A percentile compares a stretch with the other conserved stretches of the same genome.
These are phyloP conservation scores for Chalciporus sp. DNA, from an alignment of 1,284 basidiomycete genomes.

Conservation along the genomic window DNA sequence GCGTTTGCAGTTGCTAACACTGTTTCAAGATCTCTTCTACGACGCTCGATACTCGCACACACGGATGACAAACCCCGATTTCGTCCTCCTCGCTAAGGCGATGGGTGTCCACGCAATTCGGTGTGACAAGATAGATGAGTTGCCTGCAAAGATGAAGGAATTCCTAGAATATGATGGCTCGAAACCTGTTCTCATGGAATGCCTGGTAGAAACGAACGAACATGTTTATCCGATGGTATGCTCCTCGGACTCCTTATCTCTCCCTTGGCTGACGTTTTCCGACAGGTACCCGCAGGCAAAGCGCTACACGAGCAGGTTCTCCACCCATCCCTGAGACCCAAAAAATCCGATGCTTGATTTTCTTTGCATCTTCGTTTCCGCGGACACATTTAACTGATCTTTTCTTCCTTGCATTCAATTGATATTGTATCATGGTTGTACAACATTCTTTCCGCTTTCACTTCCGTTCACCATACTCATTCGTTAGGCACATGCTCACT, in stretches of 20 bases:
- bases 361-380: neutral
- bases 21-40: slow-evolving; percentile 86
- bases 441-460: slow-evolving; percentile 5
- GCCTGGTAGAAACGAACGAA: slow-evolving; percentile 83
- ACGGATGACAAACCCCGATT: slow-evolving; percentile 93
- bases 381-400: neutral
- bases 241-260: slow-evolving; percentile 8
- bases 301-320: slow-evolving; percentile 88
- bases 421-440: slow-evolving; percentile 30
- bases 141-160: slow-evolving; percentile 97
- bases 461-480: neutral
- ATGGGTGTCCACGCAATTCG: slow-evolving; percentile 94
- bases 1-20: slow-evolving; percentile 1
- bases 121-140: slow-evolving; percentile 70
- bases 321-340: slow-evolving; percentile 50
- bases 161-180: slow-evolving; percentile 92
- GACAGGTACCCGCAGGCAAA: slow-evolving; percentile 82
- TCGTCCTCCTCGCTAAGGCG: slow-evolving; percentile 82
- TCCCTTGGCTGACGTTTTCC: slow-evolving; percentile 7
- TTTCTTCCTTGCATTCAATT: slow-evolving; percentile 1
- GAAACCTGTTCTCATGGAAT: slow-evolving; percentile 91
- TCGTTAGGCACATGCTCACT: slow-evolving; percentile 4
- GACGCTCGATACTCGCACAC: slow-evolving; percentile 94
- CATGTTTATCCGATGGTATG: slow-evolving; percentile 94
- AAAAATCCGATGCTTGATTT: slow-evolving; percentile 28